phyloP scores from a whole-genome alignment of 768 basidiomycete species.

The Macrolepiota dolichaula region DNA sequence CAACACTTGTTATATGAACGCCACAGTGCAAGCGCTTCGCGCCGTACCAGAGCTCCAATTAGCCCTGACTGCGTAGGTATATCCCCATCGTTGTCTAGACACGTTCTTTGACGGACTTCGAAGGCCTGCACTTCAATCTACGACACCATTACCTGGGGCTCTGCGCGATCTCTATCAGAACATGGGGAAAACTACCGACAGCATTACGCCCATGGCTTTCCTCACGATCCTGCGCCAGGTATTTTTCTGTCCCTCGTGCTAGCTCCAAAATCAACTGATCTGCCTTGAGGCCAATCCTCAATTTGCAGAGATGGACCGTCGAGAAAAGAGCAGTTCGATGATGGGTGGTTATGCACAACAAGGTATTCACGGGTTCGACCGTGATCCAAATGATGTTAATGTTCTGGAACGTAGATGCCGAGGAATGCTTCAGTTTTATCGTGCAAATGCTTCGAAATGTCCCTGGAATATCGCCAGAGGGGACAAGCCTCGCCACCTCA shows the following conservation, averaged over 20 bases:
- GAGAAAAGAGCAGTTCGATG: constrained; percentile 28
- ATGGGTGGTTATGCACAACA: constrained; percentile 77
- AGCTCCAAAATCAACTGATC: neutral
- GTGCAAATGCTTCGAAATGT: constrained; percentile 71
- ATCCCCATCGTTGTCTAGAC: neutral
- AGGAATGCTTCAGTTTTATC: constrained; percentile 84
- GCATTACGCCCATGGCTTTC: constrained; percentile 68
- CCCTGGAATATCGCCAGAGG: constrained; percentile 39
- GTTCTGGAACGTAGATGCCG: constrained; percentile 57
- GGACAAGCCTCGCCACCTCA: constrained; percentile 25
- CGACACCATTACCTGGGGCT: constrained; percentile 40
- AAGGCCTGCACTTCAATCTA: constrained; percentile 36
- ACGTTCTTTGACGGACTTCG: neutral
- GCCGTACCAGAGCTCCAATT: constrained; percentile 85
- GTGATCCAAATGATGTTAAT: neutral
- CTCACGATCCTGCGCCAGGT: constrained; percentile 65
- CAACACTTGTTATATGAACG: constrained; percentile 98
- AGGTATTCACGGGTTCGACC: constrained; percentile 38
- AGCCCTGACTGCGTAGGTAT: constrained; percentile 57
- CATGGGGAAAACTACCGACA: constrained; percentile 77
- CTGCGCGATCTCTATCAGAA: constrained; percentile 67
- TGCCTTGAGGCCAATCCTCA: constrained; percentile 68
- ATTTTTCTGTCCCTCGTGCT: neutral
- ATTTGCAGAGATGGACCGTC: constrained; percentile 72
- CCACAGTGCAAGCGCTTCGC: constrained; percentile 90